These are phyloP conservation scores for Aegilops tauschii DNA, from an alignment of 176 grass and related monocot species.

Conservation along the genomic window DNA sequence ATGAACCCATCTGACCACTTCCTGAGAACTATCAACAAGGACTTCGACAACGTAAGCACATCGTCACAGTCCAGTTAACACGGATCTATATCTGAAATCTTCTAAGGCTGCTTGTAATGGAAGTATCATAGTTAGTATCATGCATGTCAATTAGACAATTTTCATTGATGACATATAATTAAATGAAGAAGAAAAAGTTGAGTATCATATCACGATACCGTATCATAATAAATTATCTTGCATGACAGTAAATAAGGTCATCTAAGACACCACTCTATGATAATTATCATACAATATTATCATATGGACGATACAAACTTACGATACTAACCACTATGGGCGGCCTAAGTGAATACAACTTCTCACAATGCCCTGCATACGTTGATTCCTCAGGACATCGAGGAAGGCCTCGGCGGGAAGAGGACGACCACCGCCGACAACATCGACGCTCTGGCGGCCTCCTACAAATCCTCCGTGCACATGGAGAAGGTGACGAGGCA, in stretches of 20 bases:
- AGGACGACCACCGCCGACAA: constrained; percentile 41
- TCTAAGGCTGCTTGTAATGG: too few species aligned
- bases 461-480: constrained; percentile 58
- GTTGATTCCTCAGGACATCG: constrained; percentile 38
- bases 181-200: too few species aligned
- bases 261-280: too few species aligned
- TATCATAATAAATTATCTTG: too few species aligned
- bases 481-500: constrained; percentile 48
- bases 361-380: not conserved
- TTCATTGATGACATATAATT: too few species aligned
- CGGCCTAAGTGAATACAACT: not conserved
- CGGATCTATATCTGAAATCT: not conserved
- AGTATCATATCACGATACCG: too few species aligned
- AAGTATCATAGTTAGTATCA: too few species aligned
- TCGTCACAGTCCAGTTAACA: not conserved
- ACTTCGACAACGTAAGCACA: constrained; percentile 68
- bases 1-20: constrained; percentile 95
- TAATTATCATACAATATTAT: too few species aligned
- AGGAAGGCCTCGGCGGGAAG: constrained; percentile 27
- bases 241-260: too few species aligned
- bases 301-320: too few species aligned
- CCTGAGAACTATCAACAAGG: constrained; percentile 89
- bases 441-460: constrained; percentile 51
- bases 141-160: too few species aligned
- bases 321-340: too few species aligned